Evolutionary conservation across 768 basidiomycete species (phyloP).

Genomic region (Xanthoconium purpureum): DNA sequence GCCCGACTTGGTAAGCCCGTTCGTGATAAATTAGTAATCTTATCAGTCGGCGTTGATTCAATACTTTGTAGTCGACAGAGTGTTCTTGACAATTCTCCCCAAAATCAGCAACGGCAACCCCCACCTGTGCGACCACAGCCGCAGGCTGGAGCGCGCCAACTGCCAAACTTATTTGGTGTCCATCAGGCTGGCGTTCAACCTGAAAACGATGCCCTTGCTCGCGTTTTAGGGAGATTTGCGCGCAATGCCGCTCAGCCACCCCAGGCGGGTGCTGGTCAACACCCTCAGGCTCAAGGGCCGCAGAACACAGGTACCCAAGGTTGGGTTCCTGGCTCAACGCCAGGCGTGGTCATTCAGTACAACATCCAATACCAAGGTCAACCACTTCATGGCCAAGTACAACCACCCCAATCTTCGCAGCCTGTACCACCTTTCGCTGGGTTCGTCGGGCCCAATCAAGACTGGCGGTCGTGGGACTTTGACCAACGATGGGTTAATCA

Average conservation of each 20-base stretch:
- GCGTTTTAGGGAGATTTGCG: constrained; percentile 50
- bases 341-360: constrained; percentile 58
- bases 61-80: constrained; percentile 58
- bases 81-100: constrained; percentile 55
- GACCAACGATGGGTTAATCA: constrained; percentile 33
- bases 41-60: not conserved
- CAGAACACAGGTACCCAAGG: constrained; percentile 34
- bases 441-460: constrained; percentile 60
- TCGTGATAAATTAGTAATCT: not conserved
- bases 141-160: constrained; percentile 33
- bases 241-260: constrained; percentile 50
- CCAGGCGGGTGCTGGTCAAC: constrained; percentile 30
- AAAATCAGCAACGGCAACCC: constrained; percentile 33
- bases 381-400: constrained; percentile 33
- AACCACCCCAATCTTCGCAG: constrained; percentile 28
- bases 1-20: constrained; percentile 86
- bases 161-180: constrained; percentile 28
- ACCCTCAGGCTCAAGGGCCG: constrained; percentile 29
- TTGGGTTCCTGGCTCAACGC: constrained; percentile 36
- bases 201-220: constrained; percentile 36
- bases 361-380: constrained; percentile 57
- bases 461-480: constrained; percentile 64
- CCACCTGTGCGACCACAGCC: constrained; percentile 24
- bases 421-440: constrained; percentile 57
- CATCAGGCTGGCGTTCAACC: constrained; percentile 30